Evolutionary conservation across 1,139 yeast genomes (phyloP).

Genomic region (Saccharomyces hybrid): DNA sequence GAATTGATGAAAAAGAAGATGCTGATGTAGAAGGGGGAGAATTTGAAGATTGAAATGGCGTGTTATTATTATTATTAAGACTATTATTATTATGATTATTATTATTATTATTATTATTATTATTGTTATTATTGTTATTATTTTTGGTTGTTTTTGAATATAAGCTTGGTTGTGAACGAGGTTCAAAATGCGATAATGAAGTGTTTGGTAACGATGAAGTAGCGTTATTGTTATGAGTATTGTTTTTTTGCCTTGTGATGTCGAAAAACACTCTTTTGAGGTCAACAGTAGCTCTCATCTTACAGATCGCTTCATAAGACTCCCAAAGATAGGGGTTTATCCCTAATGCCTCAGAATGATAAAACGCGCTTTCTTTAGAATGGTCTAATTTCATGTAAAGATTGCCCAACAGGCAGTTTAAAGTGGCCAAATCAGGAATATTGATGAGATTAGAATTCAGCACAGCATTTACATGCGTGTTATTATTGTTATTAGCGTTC

Average conservation of each 20-base stretch:
- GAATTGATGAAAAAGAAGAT: conserved; percentile 2
- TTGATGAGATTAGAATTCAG: conserved; percentile 8
- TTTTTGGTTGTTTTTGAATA: conserved; percentile 29
- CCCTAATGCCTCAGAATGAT: conserved; percentile 61
- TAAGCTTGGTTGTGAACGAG: not conserved
- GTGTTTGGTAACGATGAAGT: conserved; percentile 40
- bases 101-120: conserved; percentile 8
- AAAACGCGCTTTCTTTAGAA: conserved; percentile 53
- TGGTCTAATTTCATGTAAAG: conserved; percentile 55
- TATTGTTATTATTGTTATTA: conserved; percentile 35
- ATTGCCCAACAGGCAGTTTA: conserved; percentile 64
- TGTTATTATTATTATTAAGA: conserved; percentile 21
- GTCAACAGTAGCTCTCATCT: conserved; percentile 60
- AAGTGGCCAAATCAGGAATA: conserved; percentile 57
- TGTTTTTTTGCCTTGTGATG: conserved; percentile 14
- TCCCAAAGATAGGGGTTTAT: conserved; percentile 80
- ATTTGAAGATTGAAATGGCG: conserved; percentile 5
- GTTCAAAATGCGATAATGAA: conserved; percentile 29
- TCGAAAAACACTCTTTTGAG: conserved; percentile 35
- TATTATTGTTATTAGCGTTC: conserved; percentile 5
- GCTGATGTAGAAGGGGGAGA: conserved; percentile 25
- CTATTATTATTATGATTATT: conserved; percentile 8
- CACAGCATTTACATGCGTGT: conserved; percentile 3
- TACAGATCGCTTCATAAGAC: conserved; percentile 70
- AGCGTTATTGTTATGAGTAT: conserved; percentile 6